phyloP scores from a whole-genome alignment of 371 early-diverging fungal genomes.

The Modicella reniformis region DNA sequence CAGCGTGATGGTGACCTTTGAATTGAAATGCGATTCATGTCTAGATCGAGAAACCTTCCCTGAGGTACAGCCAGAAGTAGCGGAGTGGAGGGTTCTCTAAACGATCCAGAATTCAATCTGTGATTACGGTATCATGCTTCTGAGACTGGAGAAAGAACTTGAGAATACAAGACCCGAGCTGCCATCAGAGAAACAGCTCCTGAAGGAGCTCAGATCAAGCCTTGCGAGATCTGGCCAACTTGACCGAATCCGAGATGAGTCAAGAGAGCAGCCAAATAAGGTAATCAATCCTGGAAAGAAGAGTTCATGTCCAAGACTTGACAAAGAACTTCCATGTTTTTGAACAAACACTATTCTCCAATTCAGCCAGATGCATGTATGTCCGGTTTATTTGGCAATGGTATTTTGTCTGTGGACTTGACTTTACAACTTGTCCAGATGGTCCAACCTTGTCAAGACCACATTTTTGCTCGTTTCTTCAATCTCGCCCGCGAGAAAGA shows the following conservation, averaged over 20 bases:
- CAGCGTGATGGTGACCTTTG: background rate
- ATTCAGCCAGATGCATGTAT: constrained; percentile 56
- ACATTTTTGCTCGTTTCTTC: constrained; percentile 92
- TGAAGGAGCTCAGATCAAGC: constrained; percentile 32
- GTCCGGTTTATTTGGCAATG: too few species aligned
- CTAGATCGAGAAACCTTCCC: constrained; percentile 12
- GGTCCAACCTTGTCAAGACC: constrained; percentile 77
- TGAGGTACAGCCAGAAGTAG: constrained; percentile 29
- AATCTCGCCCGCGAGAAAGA: constrained; percentile 96
- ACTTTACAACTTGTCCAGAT: constrained; percentile 81
- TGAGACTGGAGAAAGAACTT: constrained; percentile 26
- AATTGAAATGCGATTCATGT: background rate
- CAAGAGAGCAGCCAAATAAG: constrained; percentile 35
- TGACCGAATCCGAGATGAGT: constrained; percentile 21
- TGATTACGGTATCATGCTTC: constrained; percentile 23
- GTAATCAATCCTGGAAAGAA: constrained; percentile 23
- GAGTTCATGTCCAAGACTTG: constrained; percentile 27
- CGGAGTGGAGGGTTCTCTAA: constrained; percentile 24
- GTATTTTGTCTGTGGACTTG: background rate
- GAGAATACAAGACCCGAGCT: constrained; percentile 37
- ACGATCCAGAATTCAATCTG: constrained; percentile 32
- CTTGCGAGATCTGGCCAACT: constrained; percentile 29
- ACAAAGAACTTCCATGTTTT: constrained; percentile 60
- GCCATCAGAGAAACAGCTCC: constrained; percentile 20
- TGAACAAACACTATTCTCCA: constrained; percentile 61